Base-by-base conservation (phyloP, 2,329 filamentous ascomycete species). In the Periconia macrospinosa region DNA sequence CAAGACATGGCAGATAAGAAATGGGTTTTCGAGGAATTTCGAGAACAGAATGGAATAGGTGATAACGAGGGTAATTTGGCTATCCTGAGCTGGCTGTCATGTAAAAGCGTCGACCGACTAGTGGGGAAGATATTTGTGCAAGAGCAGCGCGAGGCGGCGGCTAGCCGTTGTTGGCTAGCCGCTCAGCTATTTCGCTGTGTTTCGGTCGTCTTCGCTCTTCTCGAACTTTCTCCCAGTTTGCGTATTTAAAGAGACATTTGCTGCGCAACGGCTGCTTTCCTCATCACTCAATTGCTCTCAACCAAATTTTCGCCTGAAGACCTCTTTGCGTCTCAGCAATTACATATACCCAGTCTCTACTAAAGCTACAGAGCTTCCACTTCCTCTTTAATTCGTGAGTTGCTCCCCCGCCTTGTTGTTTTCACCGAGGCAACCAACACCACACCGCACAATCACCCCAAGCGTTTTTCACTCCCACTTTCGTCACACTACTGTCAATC, bases 211-310 rank as follows among this genome's bases (percentile, higher is more conserved):
- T 27, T 27, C 23, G 23, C 23, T 27, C 23, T 27, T 27, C 23
- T 27, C 33, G 33, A n/a, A 37, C 3, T 37, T 37, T 37, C 33
- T 37, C 11, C 33, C 33, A 37, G 23, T 3, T 8, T 27, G 23
- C 23, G 8, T 27, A 27, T 27, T 5, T 5, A 27, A 27, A 8
- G 8, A 27, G 23, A 27, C 23, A 27, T 27, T 27, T 27, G 23
- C 23, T 27, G 23, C 23, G 23, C 45, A 43, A 52, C 51, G 51
- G 30, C 55, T 53, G 45, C 42, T 63, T 52, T 44, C 51, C 56
- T 59, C 33, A 13, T 37, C 59, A 63, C 61, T 58, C 52, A 63
- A 66, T 61, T 68, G 60, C 61, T 65, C 56, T 54, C 23, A 27
- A 50, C 56, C 53, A 47, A 43, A 52, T 33, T 50, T 33, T 49